Conservation (phyloP, 1,139 yeast species). For the Pichia sp. region DNA sequence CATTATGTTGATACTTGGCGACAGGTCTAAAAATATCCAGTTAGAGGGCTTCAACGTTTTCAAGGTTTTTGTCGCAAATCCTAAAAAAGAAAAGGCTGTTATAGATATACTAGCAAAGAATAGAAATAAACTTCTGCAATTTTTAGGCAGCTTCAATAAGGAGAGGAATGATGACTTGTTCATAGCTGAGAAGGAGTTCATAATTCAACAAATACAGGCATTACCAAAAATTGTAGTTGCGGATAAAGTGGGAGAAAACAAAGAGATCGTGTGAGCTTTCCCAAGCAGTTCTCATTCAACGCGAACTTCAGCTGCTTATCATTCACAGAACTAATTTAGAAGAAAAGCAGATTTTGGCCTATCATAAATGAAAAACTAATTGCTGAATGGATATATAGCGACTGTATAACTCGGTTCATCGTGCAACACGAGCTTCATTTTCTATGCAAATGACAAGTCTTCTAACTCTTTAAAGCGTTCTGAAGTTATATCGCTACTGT, state of each 20-base stretch:
- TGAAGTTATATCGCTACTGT: constrained; percentile 1
- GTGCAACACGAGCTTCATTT: not conserved
- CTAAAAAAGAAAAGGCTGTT: constrained; percentile 76
- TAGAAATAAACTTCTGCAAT: constrained; percentile 66
- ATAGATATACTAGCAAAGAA: constrained; percentile 79
- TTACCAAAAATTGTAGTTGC: constrained; percentile 47
- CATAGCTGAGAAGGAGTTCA: constrained; percentile 76
- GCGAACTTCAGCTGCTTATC: not conserved
- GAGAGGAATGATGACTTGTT: constrained; percentile 58
- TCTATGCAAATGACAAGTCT: constrained; percentile 11
- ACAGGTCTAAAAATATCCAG: constrained; percentile 84
- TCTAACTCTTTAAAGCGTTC: constrained; percentile 18
- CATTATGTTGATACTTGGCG: constrained; percentile 81
- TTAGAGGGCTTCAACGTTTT: constrained; percentile 89
- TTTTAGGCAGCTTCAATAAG: constrained; percentile 62
- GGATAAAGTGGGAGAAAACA: constrained; percentile 10
- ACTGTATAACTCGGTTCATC: not conserved
- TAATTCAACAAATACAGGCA: constrained; percentile 66
- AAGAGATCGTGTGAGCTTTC: not conserved
- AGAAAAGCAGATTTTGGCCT: too few species aligned
- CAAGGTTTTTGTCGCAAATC: constrained; percentile 91
- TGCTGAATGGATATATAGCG: not conserved
- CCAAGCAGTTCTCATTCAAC: not conserved
- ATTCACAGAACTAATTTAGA: not conserved
- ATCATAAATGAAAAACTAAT: not conserved